A percentile compares a stretch with the other conserved stretches of the same genome.
Conservation (phyloP, 2,329 filamentous ascomycete species). For the Cordyceps fumosorosea region DNA sequence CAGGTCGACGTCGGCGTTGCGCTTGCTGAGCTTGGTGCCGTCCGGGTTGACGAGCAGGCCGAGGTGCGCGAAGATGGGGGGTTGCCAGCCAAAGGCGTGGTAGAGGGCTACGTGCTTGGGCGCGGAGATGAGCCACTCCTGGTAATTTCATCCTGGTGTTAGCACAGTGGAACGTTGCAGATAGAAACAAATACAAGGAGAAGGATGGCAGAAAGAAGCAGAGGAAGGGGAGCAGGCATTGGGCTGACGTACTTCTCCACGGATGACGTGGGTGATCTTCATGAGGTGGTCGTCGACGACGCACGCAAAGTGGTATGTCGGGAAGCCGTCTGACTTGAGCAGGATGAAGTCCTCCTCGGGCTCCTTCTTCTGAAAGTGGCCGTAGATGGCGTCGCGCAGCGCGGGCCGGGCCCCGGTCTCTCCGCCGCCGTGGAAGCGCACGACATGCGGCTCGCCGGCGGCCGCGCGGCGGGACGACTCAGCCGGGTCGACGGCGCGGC, state of each 20-base stretch:
- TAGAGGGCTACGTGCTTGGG: slow-evolving; percentile 69
- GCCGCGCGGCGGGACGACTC: slow-evolving; percentile 67
- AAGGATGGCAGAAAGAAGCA: neutral
- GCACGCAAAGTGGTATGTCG: slow-evolving; percentile 96
- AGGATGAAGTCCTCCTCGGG: slow-evolving; percentile 77
- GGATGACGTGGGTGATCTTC: slow-evolving; percentile 91
- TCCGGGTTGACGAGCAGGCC: slow-evolving; percentile 63
- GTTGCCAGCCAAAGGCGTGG: slow-evolving; percentile 66
- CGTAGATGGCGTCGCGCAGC: slow-evolving; percentile 77
- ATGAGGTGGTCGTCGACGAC: slow-evolving; percentile 95
- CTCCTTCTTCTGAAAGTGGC: slow-evolving; percentile 50
- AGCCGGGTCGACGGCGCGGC: slow-evolving; percentile 56
- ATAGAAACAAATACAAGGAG: too few relatives aligned
- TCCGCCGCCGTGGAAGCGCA: slow-evolving; percentile 63
- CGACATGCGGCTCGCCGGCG: slow-evolving; percentile 63
- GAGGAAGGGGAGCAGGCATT: neutral
- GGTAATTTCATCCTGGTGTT: neutral
- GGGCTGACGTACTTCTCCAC: slow-evolving; percentile 49
- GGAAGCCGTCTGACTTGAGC: slow-evolving; percentile 83
- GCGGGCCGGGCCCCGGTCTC: slow-evolving; percentile 43
- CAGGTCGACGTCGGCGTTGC: slow-evolving; percentile 51
- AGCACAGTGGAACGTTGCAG: neutral
- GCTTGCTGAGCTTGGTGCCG: slow-evolving; percentile 81
- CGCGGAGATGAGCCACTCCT: slow-evolving; percentile 93
- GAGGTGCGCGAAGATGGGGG: slow-evolving; percentile 73